Base-by-base conservation (phyloP, 192 early-diverging fungal genomes). In the Dissophora ornata region DNA sequence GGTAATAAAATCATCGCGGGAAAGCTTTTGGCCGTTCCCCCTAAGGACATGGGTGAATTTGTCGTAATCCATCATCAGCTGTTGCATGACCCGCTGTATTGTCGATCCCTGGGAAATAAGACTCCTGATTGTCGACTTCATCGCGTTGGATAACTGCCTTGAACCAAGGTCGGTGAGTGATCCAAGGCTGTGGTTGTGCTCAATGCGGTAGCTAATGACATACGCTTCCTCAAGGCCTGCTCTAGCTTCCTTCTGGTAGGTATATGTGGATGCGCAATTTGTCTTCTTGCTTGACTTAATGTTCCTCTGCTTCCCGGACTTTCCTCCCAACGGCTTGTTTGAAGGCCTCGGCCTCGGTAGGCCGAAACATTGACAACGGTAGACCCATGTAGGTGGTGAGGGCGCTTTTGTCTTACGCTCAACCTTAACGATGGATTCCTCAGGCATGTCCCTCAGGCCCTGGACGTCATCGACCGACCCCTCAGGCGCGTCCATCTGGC, bases 21-120 rank as follows among this genome's bases (percentile, higher is more conserved):
- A 33, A 0, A 67, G 38, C 2, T 45, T 32, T 15, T 55, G 38
- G 1, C 54, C 54, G 26, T 26, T 28, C 24, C 46, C 53, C 0
- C 15, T 4, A 3, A 40, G 2, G 40, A 55, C 5, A n/a, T 49
- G 28, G 9, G 44, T 56, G 24, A 67, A 67, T 25, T 36, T 57
- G 34, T 34, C 64, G 28, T 67, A 50, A 10, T 57, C 54, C 64
- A 67, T 67, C 1, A 54, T 57, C 22, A 67, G 34, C 33, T 48
- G 18, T 3, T 56, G 16, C 64, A 67, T 57, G 26, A 50, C 54
- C 12, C 1, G 48, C 11, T 30, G 29, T 21, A 57, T 67, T 1
- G 64, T 46, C 5, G 46, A 30, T 13, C 51, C 64, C 19, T 40
- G 42, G 2, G 47, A 9, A 4, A 67, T 16, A 2, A 67, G 10